These are phyloP conservation scores for Pyracantha coccinea DNA, from an alignment of 331 rosid species.

Conservation along the genomic window DNA sequence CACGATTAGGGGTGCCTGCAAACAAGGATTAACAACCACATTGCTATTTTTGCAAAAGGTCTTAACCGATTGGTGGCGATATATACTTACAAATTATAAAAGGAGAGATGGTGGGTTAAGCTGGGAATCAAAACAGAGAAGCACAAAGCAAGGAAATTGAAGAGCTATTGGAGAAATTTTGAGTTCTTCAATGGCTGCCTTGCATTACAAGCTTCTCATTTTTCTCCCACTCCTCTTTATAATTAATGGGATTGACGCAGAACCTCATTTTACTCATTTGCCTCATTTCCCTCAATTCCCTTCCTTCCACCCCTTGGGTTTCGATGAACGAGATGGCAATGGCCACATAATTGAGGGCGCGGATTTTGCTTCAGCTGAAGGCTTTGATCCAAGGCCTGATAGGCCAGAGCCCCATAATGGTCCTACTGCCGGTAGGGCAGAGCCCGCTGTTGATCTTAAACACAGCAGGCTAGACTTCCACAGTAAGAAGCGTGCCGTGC, in stretches of 20 bases:
- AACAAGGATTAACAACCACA: background rate
- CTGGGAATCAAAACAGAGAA: background rate
- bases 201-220: constrained; percentile 10
- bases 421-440: too few relatives aligned
- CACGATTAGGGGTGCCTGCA: background rate
- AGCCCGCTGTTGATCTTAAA: too few relatives aligned
- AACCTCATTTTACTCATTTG: background rate
- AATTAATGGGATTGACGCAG: constrained; percentile 4
- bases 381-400: too few relatives aligned
- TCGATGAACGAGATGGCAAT: too few relatives aligned
- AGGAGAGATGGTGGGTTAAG: constrained; percentile 22
- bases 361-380: too few relatives aligned
- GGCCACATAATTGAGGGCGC: too few relatives aligned
- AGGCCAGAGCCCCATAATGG: too few relatives aligned
- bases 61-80: background rate
- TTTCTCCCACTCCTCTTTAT: constrained; percentile 26
- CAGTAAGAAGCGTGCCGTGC: too few relatives aligned
- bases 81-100: background rate
- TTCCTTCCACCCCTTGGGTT: too few relatives aligned
- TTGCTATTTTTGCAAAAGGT: constrained; percentile 11
- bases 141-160: background rate
- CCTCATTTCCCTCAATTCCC: background rate
- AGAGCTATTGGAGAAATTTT: constrained; percentile 17
- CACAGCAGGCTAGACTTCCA: too few relatives aligned
- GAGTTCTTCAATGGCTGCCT: constrained; percentile 31